Base-by-base conservation (phyloP, 768 basidiomycete genomes). In the Tulasnella sp. region DNA sequence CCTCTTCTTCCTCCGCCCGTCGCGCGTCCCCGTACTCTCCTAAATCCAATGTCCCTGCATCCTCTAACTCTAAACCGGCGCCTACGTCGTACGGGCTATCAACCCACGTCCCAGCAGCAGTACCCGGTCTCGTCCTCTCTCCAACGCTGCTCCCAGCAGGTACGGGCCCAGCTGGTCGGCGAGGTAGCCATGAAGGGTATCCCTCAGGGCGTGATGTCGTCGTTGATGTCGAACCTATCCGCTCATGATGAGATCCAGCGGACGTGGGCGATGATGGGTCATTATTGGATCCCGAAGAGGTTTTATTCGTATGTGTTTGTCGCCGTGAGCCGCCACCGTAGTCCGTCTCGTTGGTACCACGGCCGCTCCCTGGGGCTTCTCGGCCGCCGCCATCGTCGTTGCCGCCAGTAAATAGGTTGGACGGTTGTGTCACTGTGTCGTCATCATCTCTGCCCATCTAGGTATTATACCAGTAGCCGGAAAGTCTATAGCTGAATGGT, bases 111-210 rank as follows among this genome's bases (percentile, higher is more conserved):
- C 45, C 27, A 46, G 58, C 61, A 27, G 60, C 38, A 49, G 54
- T 42, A 27, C 63, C 29, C 42, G 44, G 22, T 21, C 50, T 25
- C 55, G 29, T 50, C 49, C 34, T 5, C 7, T 38, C 24, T 51
- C 58, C 38, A 58, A 22, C 44, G 53, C 50, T 49, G 9, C 84
- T 87, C 9, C 84, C 85, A 2, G 78, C 78, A 2, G 89, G 88
- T 7, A 80, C 80, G 0, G 88, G 88, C 0, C 80, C 85, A 15
- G 81, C 82, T 2, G 89, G 88, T 12, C 88, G 77, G 60, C 74
- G 80, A 17, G 88, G 88, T 1, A 91, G 81, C 88, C 88, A 91
- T 22, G 85, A 83, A 2, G 88, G 88, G 68, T 91, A 91, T 12
- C 82, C 48, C 22, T 31, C 53, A 12, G 58, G 58, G 1, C 58